Evolutionary conservation across 1,284 basidiomycete genomes (phyloP), one percentile per base, ranked within the genome.

Genomic region (Dichomitus squalens): DNA sequence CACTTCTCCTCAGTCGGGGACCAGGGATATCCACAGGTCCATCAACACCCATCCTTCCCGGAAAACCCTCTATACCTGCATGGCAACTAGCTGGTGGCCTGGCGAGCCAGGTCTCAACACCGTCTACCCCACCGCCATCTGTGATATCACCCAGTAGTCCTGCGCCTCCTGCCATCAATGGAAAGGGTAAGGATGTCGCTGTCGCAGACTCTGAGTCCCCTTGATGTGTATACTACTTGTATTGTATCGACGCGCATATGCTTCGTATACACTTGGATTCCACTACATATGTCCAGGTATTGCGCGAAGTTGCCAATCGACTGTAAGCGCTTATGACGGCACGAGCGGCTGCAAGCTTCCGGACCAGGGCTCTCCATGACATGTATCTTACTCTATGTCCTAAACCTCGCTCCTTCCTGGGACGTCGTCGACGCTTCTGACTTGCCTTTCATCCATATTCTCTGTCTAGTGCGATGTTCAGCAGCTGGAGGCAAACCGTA

Each of bases 1-100:
- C 95, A 0, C 82, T 99, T 16, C 79, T 99, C 6, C 81, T 95
- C n/a, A 93, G 89, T 61, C 84, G 93, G 36, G 84, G 85, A 1
- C 82, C 87, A n/a, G 73, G 74, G 27, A 65, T 77, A 53, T 74
- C 85, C 6, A 75, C 75, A 47, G 78, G 79, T 3, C 76, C 82
- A 5, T 74, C 81, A 1, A 79, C 84, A 1, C 82, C 76, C 73
- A 55, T 81, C 74, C 52, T 76, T 67, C 49, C 73, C 74, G 83
- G 83, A 0, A 82, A 85, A 65, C 90, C 92, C 11, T 82, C 90
- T 11, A 94, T 96, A 70, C 94, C 94, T 2, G 82, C 92, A 5
- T 96, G 94, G 94, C 94, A 96, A 71, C 76, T 91, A 51, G 79
- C 83, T n/a, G 69, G 68, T 18, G 58, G 67, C 4, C 49, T 70